Base-by-base conservation (phyloP, 192 early-diverging fungal species). In the Spinellus fusiger region DNA sequence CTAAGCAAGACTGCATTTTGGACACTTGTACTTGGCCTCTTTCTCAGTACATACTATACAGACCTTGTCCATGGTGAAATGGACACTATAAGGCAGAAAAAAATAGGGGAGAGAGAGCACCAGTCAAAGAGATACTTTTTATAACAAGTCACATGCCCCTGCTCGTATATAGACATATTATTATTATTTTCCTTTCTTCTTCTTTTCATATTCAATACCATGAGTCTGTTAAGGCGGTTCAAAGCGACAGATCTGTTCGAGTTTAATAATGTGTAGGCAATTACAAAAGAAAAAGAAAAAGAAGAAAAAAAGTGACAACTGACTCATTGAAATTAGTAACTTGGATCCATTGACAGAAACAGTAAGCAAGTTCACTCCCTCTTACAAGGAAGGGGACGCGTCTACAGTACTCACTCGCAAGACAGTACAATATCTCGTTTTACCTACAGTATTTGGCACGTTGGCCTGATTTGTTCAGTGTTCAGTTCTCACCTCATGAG, bases 321-420 rank as follows among this genome's bases (percentile, higher is more conserved):
- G 26, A 8, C n/a, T n/a, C n/a, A n/a, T n/a, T n/a, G n/a, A n/a
- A n/a, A n/a, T 13, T 55, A 92, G 87, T 56, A 97, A 97, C 71
- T 71, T 99, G 32, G 94, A 97, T 73, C 82, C 84, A 26, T 84
- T 93, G 66, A 99, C 96, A 0, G 95, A 97, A 70, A 99, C 92
- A 0, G 91, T 93, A 81, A 68, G 64, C 26, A 3, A 12, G 18
- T 10, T 44, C 2, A 3, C 13, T n/a, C 40, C 7, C 5, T 37
- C 13, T 9, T 37, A 44, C 3, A n/a, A 12, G 10, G 2, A 44
- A n/a, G 10, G 10, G 10, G 15, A 44, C 3, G 18, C 4, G 15
- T n/a, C 40, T 44, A 12, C 13, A 44, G 13, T n/a, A 44, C 13
- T 3, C 13, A 44, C 3, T 6, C 18, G 5, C 35, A 5, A 44